These are phyloP conservation scores for Maudiozyma humilis DNA, from an alignment of 1,139 yeast genomes.

Conservation along the genomic window DNA sequence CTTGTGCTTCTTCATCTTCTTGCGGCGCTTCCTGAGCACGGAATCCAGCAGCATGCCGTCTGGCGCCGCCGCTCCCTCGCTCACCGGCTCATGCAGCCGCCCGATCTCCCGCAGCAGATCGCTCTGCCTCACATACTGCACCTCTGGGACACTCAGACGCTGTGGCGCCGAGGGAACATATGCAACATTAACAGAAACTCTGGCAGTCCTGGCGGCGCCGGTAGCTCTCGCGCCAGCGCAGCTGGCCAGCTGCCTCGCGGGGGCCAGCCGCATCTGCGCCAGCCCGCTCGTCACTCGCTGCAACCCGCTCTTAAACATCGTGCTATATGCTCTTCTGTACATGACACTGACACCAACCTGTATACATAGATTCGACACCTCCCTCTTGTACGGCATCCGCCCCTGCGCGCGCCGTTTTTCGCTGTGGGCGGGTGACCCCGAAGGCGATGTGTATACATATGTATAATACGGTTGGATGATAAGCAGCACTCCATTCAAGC, in stretches of 20 bases:
- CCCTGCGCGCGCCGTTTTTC: too few relatives aligned
- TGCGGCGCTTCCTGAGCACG: slow-evolving; percentile 59
- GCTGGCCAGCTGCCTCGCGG: background rate
- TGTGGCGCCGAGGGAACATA: too few relatives aligned
- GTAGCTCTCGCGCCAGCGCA: background rate
- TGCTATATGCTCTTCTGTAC: background rate
- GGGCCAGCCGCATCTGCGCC: background rate
- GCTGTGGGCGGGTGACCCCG: too few relatives aligned
- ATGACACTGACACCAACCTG: too few relatives aligned
- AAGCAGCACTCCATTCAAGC: too few relatives aligned
- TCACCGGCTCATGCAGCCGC: background rate
- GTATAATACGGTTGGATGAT: too few relatives aligned
- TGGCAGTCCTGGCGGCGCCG: too few relatives aligned
- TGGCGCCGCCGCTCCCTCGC: background rate
- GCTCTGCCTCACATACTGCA: background rate
- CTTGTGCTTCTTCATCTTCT: slow-evolving; percentile 68
- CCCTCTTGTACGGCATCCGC: too few relatives aligned
- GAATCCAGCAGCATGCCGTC: slow-evolving; percentile 37
- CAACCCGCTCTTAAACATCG: slow-evolving; percentile 2
- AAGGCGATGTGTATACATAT: too few relatives aligned
- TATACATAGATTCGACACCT: too few relatives aligned
- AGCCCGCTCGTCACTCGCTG: background rate
- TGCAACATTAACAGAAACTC: background rate
- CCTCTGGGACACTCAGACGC: too few relatives aligned
- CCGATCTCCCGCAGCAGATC: background rate